Conservation (phyloP, 768 basidiomycete species). For the Scleroderma bovista region DNA sequence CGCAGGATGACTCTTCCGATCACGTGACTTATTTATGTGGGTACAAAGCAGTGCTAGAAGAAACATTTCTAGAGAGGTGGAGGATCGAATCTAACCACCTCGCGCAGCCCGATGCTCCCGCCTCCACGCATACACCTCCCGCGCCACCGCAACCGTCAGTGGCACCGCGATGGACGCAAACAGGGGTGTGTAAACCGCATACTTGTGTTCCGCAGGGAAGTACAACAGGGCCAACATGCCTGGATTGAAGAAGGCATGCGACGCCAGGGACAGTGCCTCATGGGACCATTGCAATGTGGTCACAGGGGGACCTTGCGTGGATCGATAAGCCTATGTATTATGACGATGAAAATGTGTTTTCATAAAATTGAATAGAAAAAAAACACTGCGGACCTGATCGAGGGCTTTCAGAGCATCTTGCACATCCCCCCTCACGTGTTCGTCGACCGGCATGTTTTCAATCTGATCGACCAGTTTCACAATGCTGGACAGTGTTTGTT, state of each 20-base stretch:
- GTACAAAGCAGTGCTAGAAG: background rate
- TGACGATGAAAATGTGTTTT: constrained; percentile 4
- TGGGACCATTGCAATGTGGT: constrained; percentile 54
- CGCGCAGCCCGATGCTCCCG: constrained; percentile 11
- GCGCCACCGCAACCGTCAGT: constrained; percentile 63
- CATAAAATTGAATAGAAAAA: constrained; percentile 8
- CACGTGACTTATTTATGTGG: constrained; percentile 18
- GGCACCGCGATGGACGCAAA: constrained; percentile 91
- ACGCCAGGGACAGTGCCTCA: constrained; percentile 58
- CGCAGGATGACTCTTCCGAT: constrained; percentile 7
- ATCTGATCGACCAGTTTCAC: constrained; percentile 80
- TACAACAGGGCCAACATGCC: constrained; percentile 94
- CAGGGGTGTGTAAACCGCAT: constrained; percentile 92
- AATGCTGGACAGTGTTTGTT: constrained; percentile 78
- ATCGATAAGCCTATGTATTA: constrained; percentile 21
- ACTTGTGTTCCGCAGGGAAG: constrained; percentile 97
- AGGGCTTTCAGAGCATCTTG: constrained; percentile 64
- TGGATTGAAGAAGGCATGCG: constrained; percentile 92
- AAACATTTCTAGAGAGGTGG: too few relatives aligned
- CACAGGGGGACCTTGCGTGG: constrained; percentile 13
- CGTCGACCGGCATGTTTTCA: constrained; percentile 86
- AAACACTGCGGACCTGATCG: constrained; percentile 57
- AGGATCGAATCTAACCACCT: too few relatives aligned
- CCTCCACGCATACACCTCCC: constrained; percentile 68
- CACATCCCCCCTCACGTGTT: constrained; percentile 70